Evolutionary conservation across 2,329 filamentous ascomycete genomes (phyloP), one percentile per base, ranked within the genome.

Genomic region (Arthrinium puccinioides): DNA sequence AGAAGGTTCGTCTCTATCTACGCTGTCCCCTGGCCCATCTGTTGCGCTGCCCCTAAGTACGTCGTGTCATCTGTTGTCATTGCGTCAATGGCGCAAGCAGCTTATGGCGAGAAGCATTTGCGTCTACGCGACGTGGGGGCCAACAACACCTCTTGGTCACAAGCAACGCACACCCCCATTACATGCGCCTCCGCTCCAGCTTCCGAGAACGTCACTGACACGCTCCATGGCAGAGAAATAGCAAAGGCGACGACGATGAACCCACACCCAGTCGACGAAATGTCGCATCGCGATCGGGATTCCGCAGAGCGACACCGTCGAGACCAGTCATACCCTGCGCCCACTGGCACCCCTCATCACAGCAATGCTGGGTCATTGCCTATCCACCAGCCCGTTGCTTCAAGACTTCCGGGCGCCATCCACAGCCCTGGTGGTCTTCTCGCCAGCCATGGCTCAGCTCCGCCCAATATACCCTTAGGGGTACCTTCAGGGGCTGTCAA

Each of bases 401-500:
- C 88, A 55, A 71, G 89, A 62, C 70, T 87, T 44, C 66, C 83
- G 40, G 84, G 81, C 45, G 84, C 87, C 36, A 94, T 96, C 39
- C 90, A 95, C 57, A 94, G 88, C 31, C 90, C 90, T 2, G 90
- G 92, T 48, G 90, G 90, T 8, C 72, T 97, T 24, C 76, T 97
- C 26, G 77, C 82, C 8, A 87, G 81, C 47, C 79, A 87, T 49
- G 79, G 74, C 23, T 73, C 74, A 23, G 65, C 69, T 25, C 68
- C 74, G 20, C 60, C 70, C 11, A 36, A 36, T 25, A 72, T 72
- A 32, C 62, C 71, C 32, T 60, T 75, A 29, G 70, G 72, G 40
- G 71, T 63, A 26, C 66, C 72, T n/a, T 59, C 73, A 2, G 70
- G 66, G 13, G 60, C 73, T 28, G 59, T 68, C 40, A 61, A 62